These are phyloP conservation scores for Suillus paluster DNA, from an alignment of 768 basidiomycete genomes.

Conservation along the genomic window DNA sequence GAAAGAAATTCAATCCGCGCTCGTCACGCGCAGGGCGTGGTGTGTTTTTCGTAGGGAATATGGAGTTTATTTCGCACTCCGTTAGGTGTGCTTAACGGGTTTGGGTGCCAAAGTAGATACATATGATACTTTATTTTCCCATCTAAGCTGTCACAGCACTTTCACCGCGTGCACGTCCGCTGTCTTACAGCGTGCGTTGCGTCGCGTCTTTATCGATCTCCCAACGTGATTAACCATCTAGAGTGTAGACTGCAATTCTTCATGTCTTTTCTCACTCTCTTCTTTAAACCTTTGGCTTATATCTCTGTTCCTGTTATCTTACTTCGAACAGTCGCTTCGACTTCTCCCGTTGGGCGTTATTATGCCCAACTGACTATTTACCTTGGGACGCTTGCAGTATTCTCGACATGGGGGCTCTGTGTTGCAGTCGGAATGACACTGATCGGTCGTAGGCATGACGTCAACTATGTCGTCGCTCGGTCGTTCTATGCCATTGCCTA, in stretches of 20 bases:
- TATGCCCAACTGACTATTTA: constrained; percentile 78
- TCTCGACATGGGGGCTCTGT: constrained; percentile 74
- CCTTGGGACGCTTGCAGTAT: constrained; percentile 67
- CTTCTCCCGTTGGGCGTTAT: constrained; percentile 64
- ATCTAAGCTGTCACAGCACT: constrained; percentile 22
- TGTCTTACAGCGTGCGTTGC: constrained; percentile 31
- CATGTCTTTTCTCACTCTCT: constrained; percentile 66
- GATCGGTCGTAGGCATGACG: constrained; percentile 73
- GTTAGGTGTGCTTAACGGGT: neutral
- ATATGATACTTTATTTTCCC: constrained; percentile 28
- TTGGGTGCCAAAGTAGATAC: constrained; percentile 7
- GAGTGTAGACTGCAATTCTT: constrained; percentile 15
- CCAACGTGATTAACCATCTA: constrained; percentile 19
- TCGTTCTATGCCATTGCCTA: constrained; percentile 77
- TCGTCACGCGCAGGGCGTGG: too few species aligned
- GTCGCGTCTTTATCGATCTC: constrained; percentile 15
- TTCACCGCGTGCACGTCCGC: constrained; percentile 23
- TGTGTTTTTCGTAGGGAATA: neutral
- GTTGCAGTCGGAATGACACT: constrained; percentile 68
- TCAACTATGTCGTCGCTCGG: constrained; percentile 82
- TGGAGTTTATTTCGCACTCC: neutral
- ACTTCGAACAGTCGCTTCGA: constrained; percentile 59
- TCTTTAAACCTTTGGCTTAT: constrained; percentile 78
- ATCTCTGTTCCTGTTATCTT: constrained; percentile 73
- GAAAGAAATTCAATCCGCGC: too few species aligned